Conservation (phyloP, 345 rosid genomes). For the Syzygium grande region DNA sequence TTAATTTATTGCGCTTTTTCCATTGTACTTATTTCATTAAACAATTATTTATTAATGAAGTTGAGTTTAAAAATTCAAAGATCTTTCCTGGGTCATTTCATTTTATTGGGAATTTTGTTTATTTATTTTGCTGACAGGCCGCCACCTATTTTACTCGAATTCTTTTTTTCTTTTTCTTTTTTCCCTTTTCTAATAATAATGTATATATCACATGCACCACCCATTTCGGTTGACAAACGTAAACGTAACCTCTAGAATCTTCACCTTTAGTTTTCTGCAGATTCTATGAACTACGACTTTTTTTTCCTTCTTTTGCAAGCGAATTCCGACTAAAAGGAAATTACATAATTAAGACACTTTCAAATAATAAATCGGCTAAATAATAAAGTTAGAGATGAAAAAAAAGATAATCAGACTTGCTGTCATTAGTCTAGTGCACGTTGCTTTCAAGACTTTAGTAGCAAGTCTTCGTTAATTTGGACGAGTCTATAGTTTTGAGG, state of each 20-base stretch:
- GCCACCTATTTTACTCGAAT: not conserved
- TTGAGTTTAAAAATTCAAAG: not conserved
- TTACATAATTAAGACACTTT: not conserved
- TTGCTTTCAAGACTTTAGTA: not conserved
- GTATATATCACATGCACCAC: not conserved
- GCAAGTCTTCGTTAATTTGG: not conserved
- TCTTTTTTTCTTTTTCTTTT: not conserved
- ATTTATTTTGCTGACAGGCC: accelerated
- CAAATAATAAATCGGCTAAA: not conserved
- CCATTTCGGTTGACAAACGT: not conserved
- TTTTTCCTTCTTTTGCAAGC: not conserved
- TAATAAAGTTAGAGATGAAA: not conserved
- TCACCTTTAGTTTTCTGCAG: not conserved
- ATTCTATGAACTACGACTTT: not conserved
- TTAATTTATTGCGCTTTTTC: not conserved
- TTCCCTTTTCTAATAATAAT: not conserved
- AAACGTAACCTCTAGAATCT: not conserved
- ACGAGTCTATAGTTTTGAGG: not conserved
- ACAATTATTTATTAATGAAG: not conserved
- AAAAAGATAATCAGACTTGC: not conserved
- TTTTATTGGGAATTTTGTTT: not conserved
- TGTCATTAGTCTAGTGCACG: not conserved
- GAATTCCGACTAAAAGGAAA: not conserved
- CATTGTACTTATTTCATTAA: not conserved
- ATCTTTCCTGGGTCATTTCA: not conserved